Evolutionary conservation across 1,284 basidiomycete species (phyloP).

Genomic region (Sphaerobolus stellatus): DNA sequence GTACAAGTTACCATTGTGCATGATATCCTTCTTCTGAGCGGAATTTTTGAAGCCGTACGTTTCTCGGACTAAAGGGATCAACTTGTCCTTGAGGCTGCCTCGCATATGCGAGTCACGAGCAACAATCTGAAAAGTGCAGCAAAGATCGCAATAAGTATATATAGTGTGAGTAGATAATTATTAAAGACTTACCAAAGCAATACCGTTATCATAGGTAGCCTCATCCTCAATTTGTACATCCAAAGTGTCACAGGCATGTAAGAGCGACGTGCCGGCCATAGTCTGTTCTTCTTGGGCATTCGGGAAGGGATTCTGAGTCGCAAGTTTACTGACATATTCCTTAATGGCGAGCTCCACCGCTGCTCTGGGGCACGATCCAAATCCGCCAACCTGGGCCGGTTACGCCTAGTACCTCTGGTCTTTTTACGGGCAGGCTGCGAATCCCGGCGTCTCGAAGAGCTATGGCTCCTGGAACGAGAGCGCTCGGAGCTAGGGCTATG

Average conservation of each 20-base stretch:
- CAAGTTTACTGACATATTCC: neutral
- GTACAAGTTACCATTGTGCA: neutral
- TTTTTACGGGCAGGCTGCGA: too few species aligned
- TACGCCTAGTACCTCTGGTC: too few species aligned
- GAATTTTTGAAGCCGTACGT: conserved; percentile 6
- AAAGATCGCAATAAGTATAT: neutral
- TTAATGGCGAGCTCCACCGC: too few species aligned
- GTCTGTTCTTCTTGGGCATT: neutral
- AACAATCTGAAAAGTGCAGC: neutral
- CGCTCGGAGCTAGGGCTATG: too few species aligned
- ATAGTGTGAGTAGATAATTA: neutral
- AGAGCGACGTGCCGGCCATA: neutral
- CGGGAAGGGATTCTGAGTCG: neutral
- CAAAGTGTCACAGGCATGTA: neutral
- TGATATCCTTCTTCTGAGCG: neutral
- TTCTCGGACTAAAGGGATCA: neutral
- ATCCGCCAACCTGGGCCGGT: too few species aligned
- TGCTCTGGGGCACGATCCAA: too few species aligned
- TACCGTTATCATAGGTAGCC: too few species aligned
- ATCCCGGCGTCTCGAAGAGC: too few species aligned
- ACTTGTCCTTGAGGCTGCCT: conserved; percentile 11
- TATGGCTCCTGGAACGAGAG: too few species aligned
- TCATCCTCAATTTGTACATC: neutral
- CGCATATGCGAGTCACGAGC: conserved; percentile 6
- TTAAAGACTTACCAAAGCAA: neutral